Evolutionary conservation across 768 basidiomycete genomes (phyloP).

Genomic region (Suillus decipiens): DNA sequence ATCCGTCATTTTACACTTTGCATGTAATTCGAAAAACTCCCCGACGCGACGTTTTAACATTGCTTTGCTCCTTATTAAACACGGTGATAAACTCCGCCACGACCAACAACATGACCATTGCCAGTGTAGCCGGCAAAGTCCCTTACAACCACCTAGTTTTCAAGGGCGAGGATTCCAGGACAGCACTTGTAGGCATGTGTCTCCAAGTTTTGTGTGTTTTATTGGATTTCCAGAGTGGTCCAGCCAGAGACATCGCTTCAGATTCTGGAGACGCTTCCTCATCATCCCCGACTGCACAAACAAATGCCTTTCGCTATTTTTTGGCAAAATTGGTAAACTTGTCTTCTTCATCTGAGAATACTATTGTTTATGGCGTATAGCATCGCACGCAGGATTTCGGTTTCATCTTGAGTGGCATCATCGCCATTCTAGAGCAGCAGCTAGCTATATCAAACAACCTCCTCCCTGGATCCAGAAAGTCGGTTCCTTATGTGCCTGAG

Average conservation of each 20-base stretch:
- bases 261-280: conserved; percentile 45
- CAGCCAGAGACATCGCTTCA: conserved; percentile 56
- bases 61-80: conserved; percentile 92
- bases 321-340: conserved; percentile 74
- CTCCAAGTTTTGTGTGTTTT: conserved; percentile 77
- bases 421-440: conserved; percentile 70
- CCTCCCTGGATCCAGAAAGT: conserved; percentile 83
- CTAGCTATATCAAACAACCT: conserved; percentile 71
- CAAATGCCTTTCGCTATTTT: conserved; percentile 92
- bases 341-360: conserved; percentile 11
- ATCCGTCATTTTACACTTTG: conserved; percentile 75
- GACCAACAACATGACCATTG: conserved; percentile 53
- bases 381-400: conserved; percentile 90
- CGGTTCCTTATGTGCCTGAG: conserved; percentile 81
- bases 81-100: conserved; percentile 76
- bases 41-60: conserved; percentile 83
- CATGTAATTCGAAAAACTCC: conserved; percentile 76
- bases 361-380: conserved; percentile 38
- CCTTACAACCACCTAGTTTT: conserved; percentile 91
- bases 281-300: conserved; percentile 56
- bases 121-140: conserved; percentile 72
- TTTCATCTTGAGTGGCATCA: conserved; percentile 77
- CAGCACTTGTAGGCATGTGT: conserved; percentile 70
- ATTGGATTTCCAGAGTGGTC: conserved; percentile 80
- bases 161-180: conserved; percentile 82